Conservation (phyloP, 169 alveolate species). For the Cryptosporidium bovis region DNA sequence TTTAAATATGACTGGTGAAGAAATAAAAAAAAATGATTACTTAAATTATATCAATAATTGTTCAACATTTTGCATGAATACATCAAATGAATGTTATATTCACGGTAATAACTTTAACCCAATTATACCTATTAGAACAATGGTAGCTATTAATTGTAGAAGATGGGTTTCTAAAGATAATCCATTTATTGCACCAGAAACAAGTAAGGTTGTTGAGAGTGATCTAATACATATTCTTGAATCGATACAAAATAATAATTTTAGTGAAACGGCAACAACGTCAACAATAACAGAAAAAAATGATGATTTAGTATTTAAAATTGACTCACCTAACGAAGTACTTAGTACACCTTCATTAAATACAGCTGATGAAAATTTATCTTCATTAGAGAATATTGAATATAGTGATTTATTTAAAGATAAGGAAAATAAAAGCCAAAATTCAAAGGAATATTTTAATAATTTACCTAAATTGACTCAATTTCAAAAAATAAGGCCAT, state of each 20-base stretch:
- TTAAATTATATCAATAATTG: constrained; percentile 36
- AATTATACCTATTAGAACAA: constrained; percentile 63
- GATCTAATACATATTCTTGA: constrained; percentile 32
- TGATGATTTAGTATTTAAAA: constrained; percentile 15
- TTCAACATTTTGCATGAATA: constrained; percentile 5
- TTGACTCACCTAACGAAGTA: neutral
- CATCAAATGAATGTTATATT: constrained; percentile 17
- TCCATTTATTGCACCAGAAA: constrained; percentile 49
- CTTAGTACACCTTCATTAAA: constrained; percentile 2
- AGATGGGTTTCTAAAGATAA: constrained; percentile 72
- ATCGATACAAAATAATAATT: constrained; percentile 2
- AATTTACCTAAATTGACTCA: constrained; percentile 15
- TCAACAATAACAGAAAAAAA: constrained; percentile 31
- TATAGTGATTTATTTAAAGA: constrained; percentile 10
- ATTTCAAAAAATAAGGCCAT: neutral
- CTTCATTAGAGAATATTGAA: constrained; percentile 56
- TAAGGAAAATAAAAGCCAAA: constrained; percentile 4
- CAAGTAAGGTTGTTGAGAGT: constrained; percentile 46
- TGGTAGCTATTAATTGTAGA: constrained; percentile 72
- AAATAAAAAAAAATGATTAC: neutral
- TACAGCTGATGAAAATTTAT: constrained; percentile 37
- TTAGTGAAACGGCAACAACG: constrained; percentile 62
- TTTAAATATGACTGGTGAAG: neutral
- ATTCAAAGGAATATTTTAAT: constrained; percentile 23
- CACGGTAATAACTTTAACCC: constrained; percentile 18